Conservation (phyloP, 208 protist genomes). For the Leishmania guyanensis region DNA sequence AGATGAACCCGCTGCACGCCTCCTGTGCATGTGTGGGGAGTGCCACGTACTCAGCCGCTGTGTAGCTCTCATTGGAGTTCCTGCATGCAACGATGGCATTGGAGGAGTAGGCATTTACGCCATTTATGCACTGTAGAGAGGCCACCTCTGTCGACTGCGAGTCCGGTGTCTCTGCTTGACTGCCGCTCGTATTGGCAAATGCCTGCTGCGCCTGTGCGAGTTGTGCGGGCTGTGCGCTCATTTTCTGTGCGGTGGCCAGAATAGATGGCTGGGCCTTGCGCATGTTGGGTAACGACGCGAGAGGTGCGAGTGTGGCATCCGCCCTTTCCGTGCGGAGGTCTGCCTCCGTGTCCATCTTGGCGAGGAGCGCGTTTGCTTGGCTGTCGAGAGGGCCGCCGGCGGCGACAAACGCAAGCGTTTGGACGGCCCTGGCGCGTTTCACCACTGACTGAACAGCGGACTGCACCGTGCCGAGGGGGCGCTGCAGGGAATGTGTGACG, state of each 20-base stretch:
- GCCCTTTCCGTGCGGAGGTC: background rate
- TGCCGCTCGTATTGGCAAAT: background rate
- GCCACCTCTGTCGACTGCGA: no score
- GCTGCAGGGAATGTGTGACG: conserved; percentile 11
- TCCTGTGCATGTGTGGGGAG: background rate
- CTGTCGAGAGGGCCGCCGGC: conserved; percentile 6
- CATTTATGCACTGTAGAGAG: background rate
- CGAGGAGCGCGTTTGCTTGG: conserved; percentile 13
- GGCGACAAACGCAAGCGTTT: conserved; percentile 14
- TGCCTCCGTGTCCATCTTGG: background rate
- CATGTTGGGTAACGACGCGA: background rate
- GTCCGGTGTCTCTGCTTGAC: background rate
- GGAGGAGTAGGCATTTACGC: conserved; percentile 1
- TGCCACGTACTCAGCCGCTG: background rate
- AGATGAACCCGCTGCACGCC: conserved; percentile 5
- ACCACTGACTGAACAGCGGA: background rate
- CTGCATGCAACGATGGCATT: conserved; percentile 5
- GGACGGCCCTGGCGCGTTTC: background rate
- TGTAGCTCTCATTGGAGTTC: background rate
- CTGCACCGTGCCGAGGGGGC: conserved; percentile 12
- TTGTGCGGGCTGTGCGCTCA: background rate
- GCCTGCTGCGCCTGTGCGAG: background rate
- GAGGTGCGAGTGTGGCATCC: background rate
- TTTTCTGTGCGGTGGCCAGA: background rate
- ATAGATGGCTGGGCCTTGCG: background rate